Conservation (phyloP, 2,329 filamentous ascomycete genomes). For the Penicillium freii region DNA sequence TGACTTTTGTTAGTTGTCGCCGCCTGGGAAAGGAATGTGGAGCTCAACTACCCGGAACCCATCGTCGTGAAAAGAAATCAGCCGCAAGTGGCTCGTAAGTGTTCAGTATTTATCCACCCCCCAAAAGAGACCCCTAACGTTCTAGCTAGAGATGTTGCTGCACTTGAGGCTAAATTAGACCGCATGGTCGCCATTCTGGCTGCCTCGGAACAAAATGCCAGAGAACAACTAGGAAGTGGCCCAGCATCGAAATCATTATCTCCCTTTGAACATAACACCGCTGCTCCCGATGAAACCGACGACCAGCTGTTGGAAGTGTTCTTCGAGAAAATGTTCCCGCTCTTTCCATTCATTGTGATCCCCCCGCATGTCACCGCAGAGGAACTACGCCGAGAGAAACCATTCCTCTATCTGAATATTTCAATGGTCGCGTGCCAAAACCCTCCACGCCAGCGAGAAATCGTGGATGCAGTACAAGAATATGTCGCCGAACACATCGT, state of each 20-base stretch:
- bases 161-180: conserved; percentile 30
- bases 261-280: background rate
- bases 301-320: conserved; percentile 15
- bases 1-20: conserved; percentile 24
- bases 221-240: background rate
- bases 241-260: conserved; percentile 7
- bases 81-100: conserved; percentile 9
- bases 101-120: background rate
- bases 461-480: conserved; percentile 12
- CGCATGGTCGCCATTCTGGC: conserved; percentile 27
- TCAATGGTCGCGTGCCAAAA: conserved; percentile 21
- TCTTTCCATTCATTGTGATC: conserved; percentile 30
- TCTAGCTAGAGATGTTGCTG: conserved; percentile 22
- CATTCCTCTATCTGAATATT: conserved; percentile 25
- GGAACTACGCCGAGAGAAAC: conserved; percentile 21
- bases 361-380: conserved; percentile 13
- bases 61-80: conserved; percentile 17
- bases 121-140: background rate
- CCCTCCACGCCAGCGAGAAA: conserved; percentile 12
- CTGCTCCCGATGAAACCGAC: conserved; percentile 10
- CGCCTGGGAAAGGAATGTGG: conserved; percentile 29
- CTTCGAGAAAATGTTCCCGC: conserved; percentile 16
- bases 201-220: conserved; percentile 13
- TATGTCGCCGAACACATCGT: conserved; percentile 47
- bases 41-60: conserved; percentile 26